phyloP scores from a whole-genome alignment of 805 yeast species.

The Yarrowia hollandica region DNA sequence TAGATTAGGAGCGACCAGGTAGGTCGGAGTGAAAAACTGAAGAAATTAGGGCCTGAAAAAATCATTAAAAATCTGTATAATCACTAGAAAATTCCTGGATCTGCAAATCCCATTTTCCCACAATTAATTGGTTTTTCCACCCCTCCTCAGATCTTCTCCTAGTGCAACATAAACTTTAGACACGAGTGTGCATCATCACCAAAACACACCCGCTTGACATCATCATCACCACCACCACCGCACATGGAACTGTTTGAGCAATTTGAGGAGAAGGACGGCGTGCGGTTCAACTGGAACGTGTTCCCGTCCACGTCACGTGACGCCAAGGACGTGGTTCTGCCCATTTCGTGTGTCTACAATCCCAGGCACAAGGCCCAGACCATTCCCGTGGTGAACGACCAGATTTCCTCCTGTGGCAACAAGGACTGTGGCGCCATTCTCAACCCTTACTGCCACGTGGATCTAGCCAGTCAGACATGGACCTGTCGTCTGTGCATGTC shows the following conservation, averaged over 20 bases:
- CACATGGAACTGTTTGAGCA: constrained; percentile 44
- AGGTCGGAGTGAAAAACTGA: too few species aligned
- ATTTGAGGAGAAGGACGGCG: constrained; percentile 56
- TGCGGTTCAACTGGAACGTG: constrained; percentile 71
- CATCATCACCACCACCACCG: neutral
- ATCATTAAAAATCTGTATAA: too few species aligned
- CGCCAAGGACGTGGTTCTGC: constrained; percentile 80
- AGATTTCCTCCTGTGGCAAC: constrained; percentile 71
- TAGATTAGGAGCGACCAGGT: too few species aligned
- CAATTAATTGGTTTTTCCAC: too few species aligned
- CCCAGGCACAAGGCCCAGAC: constrained; percentile 76
- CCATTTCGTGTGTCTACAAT: constrained; percentile 84
- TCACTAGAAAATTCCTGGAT: too few species aligned
- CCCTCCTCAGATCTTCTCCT: too few species aligned
- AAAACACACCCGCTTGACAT: too few species aligned
- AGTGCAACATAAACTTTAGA: neutral
- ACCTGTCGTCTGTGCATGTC: constrained; percentile 76
- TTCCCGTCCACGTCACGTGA: constrained; percentile 82
- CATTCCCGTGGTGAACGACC: constrained; percentile 68
- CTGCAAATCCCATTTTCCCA: too few species aligned
- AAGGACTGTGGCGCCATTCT: constrained; percentile 69
- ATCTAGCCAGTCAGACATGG: constrained; percentile 75
- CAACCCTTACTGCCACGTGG: constrained; percentile 74
- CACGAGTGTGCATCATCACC: too few species aligned
- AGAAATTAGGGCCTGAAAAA: too few species aligned